A percentile compares a stretch with the other conserved stretches of the same genome.
These are phyloP conservation scores for Gossypium rotundifolium DNA, from an alignment of 345 rosid species.

Conservation along the genomic window DNA sequence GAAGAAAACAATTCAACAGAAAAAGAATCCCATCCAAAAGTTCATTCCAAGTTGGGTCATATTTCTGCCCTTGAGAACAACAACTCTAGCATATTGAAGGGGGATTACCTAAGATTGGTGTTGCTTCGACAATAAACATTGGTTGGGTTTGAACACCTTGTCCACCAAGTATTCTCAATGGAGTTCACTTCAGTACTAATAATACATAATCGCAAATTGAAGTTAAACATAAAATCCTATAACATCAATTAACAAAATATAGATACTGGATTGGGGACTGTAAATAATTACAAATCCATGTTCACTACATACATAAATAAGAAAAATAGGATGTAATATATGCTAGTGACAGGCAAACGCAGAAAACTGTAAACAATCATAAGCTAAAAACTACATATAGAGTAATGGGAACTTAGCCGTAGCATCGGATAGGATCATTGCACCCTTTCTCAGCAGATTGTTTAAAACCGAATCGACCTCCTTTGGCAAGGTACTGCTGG, in stretches of 20 bases:
- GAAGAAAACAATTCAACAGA: too few species aligned
- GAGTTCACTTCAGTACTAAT: neutral
- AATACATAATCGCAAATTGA: neutral
- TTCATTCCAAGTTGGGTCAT: too few species aligned
- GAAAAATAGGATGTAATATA: too few species aligned
- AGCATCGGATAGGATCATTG: conserved; percentile 87
- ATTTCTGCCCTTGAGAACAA: too few species aligned
- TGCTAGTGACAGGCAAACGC: neutral
- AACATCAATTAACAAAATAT: neutral
- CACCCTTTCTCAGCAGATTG: conserved; percentile 83
- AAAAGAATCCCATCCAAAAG: too few species aligned
- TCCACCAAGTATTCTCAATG: neutral
- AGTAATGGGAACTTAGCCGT: conserved; percentile 41
- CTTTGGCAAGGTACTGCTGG: conserved; percentile 88
- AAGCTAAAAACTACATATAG: neutral
- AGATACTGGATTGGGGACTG: neutral
- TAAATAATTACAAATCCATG: neutral
- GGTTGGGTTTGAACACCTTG: neutral
- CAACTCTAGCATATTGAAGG: too few species aligned
- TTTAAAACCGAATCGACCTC: conserved; percentile 71
- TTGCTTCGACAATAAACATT: neutral
- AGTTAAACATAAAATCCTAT: neutral
- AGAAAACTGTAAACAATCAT: conserved; percentile 7
- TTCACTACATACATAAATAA: neutral
- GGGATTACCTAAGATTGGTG: neutral